Evolutionary conservation across 73 alveolate genomes (phyloP), one percentile per base, ranked within the genome.

Genomic region (Diophrys sp.): DNA sequence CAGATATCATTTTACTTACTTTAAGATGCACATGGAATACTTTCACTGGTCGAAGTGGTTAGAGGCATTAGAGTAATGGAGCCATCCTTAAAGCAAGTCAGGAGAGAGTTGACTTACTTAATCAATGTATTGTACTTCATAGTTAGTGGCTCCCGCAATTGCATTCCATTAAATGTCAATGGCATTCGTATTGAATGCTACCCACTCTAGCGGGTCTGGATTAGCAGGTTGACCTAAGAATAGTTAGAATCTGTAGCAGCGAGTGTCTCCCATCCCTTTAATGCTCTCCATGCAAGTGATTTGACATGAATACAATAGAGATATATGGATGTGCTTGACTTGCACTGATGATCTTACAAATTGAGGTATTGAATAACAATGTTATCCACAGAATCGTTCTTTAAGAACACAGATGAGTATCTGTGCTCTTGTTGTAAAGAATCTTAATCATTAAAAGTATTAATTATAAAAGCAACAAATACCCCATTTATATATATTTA

Each of bases 121-220:
- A 71, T 75, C 75, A 31, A 54, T 68, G 32, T 75, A 75, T 57
- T 75, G 28, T 8, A 75, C 32, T 31, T 75, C 73, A 71, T 75
- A 75, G 75, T 55, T 54, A 11, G 83, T 32, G 55, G 83, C 83
- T 29, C 83, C 83, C 66, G 83, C 29, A 33, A 75, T 31, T 2
- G 83, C 75, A 23, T 56, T 55, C 83, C 83, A 75, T 31, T 44
- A 29, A 44, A 75, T 68, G 18, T 44, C 62, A 44, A 44, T 44
- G 5, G 62, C 62, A 18, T 44, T 44, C 18, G 62, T 18, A 44
- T 5, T 11, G 62, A 11, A 44, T 5, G 62, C 62, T 11, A 44
- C 62, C 62, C 62, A 44, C 5, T 44, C 62, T 44, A 18, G 62
- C 62, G 62, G 62, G 18, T 44, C 62, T 11, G 62, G 62, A 11